Evolutionary conservation across 179 eudicot species (phyloP).

Genomic region (Camellia oleifera): DNA sequence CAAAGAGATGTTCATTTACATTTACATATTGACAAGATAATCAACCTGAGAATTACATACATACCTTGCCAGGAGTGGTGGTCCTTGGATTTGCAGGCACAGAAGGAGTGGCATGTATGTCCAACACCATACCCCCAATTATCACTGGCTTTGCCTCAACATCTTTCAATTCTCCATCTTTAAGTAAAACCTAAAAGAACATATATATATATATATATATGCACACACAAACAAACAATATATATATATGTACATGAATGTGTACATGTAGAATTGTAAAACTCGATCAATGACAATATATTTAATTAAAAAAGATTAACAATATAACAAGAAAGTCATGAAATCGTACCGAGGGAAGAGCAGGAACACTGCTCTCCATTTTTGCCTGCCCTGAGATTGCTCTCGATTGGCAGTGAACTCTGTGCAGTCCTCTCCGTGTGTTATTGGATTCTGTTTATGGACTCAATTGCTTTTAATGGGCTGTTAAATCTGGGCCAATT

Average conservation of each 20-base stretch:
- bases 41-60: too few relatives aligned
- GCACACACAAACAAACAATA: not conserved
- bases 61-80: constrained; percentile 88
- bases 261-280: not conserved
- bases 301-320: not conserved
- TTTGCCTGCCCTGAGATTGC: not conserved
- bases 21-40: not conserved
- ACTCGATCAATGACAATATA: not conserved
- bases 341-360: constrained; percentile 6
- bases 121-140: constrained; percentile 96
- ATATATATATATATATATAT: not conserved
- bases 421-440: too few relatives aligned
- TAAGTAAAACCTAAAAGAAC: not conserved
- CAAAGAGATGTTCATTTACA: not conserved
- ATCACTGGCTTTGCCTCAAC: constrained; percentile 46
- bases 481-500: not conserved
- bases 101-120: constrained; percentile 77
- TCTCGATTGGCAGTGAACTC: not conserved
- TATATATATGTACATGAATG: too few relatives aligned
- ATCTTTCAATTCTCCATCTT: constrained; percentile 10
- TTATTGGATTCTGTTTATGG: not conserved
- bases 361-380: not conserved
- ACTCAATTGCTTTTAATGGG: not conserved
- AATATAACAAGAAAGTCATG: not conserved
- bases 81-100: constrained; percentile 43